phyloP scores from a whole-genome alignment of 371 early-diverging fungal genomes.

The Cladochytrium tenue region DNA sequence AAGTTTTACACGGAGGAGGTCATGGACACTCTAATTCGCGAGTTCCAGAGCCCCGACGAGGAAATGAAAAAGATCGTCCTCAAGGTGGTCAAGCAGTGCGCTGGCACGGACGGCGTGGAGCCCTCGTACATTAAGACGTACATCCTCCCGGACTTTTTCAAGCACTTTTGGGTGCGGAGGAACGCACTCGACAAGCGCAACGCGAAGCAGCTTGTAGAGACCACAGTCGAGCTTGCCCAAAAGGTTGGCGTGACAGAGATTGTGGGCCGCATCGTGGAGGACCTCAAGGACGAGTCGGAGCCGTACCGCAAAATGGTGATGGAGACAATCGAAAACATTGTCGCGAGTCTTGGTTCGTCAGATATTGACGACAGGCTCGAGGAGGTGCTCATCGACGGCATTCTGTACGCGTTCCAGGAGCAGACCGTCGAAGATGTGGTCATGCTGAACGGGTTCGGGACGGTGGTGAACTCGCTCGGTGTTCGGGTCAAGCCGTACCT shows the following conservation, averaged over 20 bases:
- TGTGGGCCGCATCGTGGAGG: conserved; percentile 78
- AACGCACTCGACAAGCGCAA: conserved; percentile 95
- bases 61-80: conserved; percentile 97
- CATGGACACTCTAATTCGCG: conserved; percentile 88
- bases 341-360: conserved; percentile 78
- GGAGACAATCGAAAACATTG: conserved; percentile 89
- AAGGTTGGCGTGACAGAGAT: conserved; percentile 92
- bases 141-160: conserved; percentile 92
- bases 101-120: conserved; percentile 89
- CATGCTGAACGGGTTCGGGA: conserved; percentile 94
- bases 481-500: conserved; percentile 88
- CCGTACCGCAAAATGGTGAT: conserved; percentile 95
- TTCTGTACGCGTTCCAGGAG: conserved; percentile 96
- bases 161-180: conserved; percentile 95
- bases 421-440: conserved; percentile 86
- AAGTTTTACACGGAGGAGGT: conserved; percentile 90
- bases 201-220: conserved; percentile 87
- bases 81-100: conserved; percentile 94
- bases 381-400: conserved; percentile 91
- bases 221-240: conserved; percentile 91
- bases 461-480: conserved; percentile 87
- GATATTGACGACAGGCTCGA: conserved; percentile 90
- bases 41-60: conserved; percentile 96
- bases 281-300: conserved; percentile 93
- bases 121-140: conserved; percentile 81